A percentile compares a stretch with the other conserved stretches of the same genome.
These are phyloP conservation scores for Lineolata rhizophorae DNA, from an alignment of 495 filamentous ascomycete species.

Conservation along the genomic window DNA sequence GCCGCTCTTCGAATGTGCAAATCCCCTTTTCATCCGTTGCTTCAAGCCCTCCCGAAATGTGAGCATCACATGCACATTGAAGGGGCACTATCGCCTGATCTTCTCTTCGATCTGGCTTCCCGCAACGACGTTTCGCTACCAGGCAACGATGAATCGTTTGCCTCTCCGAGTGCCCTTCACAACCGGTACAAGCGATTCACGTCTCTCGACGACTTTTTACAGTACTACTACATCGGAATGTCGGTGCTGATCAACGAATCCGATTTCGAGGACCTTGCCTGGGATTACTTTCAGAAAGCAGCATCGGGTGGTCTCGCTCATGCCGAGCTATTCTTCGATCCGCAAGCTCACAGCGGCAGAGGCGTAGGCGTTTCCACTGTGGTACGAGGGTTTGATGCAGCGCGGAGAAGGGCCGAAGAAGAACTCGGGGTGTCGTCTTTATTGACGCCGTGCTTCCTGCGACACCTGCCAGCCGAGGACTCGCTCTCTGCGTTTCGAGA, in stretches of 20 bases:
- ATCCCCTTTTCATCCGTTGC: slow-evolving; percentile 33
- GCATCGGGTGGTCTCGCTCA: slow-evolving; percentile 43
- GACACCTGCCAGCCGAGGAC: slow-evolving; percentile 38
- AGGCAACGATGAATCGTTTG: slow-evolving; percentile 31
- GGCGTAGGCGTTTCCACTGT: slow-evolving; percentile 38
- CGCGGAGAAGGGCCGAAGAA: slow-evolving; percentile 34
- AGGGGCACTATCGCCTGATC: slow-evolving; percentile 40
- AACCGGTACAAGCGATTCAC: slow-evolving; percentile 40
- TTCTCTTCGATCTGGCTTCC: slow-evolving; percentile 45
- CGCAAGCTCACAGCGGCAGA: slow-evolving; percentile 46
- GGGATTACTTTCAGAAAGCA: slow-evolving; percentile 45
- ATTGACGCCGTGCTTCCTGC: slow-evolving; percentile 47
- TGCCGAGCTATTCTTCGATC: slow-evolving; percentile 65
- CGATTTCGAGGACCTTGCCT: slow-evolving; percentile 58
- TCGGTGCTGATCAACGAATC: slow-evolving; percentile 31
- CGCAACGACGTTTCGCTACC: slow-evolving; percentile 42
- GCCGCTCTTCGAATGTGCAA: slow-evolving; percentile 38
- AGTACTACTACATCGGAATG: slow-evolving; percentile 63
- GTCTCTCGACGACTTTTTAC: slow-evolving; percentile 55
- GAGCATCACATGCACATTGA: slow-evolving; percentile 67
- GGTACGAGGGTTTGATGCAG: slow-evolving; percentile 33
- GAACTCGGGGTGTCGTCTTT: slow-evolving; percentile 39
- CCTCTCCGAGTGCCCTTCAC: slow-evolving; percentile 31
- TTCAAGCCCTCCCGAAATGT: slow-evolving; percentile 48
- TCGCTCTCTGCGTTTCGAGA: slow-evolving; percentile 26